Evolutionary conservation across 2,329 filamentous ascomycete species (phyloP), one percentile per base, ranked within the genome.

Genomic region (Penicillium fuscoglaucum): DNA sequence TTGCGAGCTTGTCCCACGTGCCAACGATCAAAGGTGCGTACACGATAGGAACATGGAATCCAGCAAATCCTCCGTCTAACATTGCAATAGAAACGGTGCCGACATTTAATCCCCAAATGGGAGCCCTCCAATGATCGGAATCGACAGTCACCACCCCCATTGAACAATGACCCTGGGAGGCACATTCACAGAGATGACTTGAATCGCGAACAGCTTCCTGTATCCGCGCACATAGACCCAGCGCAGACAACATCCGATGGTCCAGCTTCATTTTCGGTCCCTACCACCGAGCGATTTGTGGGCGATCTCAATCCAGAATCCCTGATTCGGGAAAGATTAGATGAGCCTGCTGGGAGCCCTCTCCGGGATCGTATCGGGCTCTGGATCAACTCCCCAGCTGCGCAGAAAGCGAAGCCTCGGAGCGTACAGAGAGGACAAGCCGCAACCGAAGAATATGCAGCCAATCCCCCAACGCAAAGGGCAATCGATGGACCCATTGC

Each of bases 281-380:
- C 62, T 8, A 58, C 45, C 28, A 65, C 67, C 37, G 70, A 71
- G 51, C 70, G 74, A 19, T 77, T 77, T 49, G 74, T 78, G 24
- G 74, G 75, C 31, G 74, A 78, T 52, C 65, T 76, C 2, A 77
- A 77, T 52, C 75, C 75, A 7, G 75, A 78, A 64, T 72, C 75
- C 33, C 65, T 75, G 7, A 73, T 78, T 55, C 67, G 70, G 19
- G 73, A 75, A 52, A 67, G 63, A 47, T 46, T 74, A 13, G 60
- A 71, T 45, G 68, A 63, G 24, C 44, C 67, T 8, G 57, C 56
- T 24, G 63, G 62, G 9, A 69, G 53, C 46, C 67, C 68, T 45
- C 60, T 69, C 48, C 64, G 70, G 19, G 68, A 70, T 60, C 69
- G 64, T 10, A 63, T 74, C 49, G 72, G 72, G 12, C 63, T 74